Evolutionary conservation across 2,329 filamentous ascomycete genomes (phyloP).

Genomic region (Whalleya microplaca): DNA sequence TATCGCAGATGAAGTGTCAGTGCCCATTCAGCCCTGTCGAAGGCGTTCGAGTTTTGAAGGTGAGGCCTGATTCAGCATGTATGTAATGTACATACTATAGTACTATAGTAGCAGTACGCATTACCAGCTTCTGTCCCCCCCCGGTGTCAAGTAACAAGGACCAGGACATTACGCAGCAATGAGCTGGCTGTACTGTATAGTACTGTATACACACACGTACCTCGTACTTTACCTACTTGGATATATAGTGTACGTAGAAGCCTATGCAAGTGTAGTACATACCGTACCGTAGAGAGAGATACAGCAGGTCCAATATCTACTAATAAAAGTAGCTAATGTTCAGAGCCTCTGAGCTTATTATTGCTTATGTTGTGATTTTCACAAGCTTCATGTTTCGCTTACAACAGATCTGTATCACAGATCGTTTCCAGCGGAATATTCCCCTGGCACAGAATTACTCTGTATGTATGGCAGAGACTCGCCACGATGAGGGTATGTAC

Average conservation of each 20-base stretch:
- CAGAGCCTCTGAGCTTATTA: no score
- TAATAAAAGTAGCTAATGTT: no score
- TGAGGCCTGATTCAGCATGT: neutral
- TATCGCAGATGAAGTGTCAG: neutral
- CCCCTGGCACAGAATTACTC: neutral
- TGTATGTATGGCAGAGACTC: neutral
- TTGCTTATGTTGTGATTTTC: neutral
- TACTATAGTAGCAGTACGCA: no score
- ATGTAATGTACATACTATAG: no score
- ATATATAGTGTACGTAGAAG: neutral
- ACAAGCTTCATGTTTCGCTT: neutral
- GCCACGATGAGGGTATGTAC: neutral
- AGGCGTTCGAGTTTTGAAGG: neutral
- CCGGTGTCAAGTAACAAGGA: no score
- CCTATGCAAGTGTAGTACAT: no score
- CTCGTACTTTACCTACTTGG: neutral
- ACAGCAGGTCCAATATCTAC: no score
- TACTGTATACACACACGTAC: neutral
- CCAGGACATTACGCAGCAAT: no score
- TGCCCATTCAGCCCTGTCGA: neutral
- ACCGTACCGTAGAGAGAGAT: no score
- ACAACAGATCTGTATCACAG: neutral
- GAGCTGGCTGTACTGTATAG: no score
- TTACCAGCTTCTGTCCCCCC: no score
- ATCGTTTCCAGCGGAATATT: neutral